These are phyloP conservation scores for Lablab purpureus DNA, from an alignment of 306 rosid genomes.

Conservation along the genomic window DNA sequence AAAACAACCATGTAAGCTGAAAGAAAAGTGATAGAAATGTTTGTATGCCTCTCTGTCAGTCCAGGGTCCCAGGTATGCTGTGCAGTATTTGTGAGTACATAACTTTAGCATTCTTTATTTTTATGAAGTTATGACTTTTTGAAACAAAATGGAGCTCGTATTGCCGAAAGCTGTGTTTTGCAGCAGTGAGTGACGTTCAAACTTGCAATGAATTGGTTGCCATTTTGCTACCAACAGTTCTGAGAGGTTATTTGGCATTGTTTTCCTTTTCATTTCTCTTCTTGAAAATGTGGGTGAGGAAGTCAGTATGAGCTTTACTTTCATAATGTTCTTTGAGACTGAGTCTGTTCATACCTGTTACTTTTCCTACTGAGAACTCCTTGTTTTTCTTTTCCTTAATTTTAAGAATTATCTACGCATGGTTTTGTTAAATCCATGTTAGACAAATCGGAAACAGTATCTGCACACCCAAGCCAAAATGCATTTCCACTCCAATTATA, in stretches of 20 bases:
- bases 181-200: conserved; percentile 13
- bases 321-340: conserved; percentile 23
- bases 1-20: conserved; percentile 29
- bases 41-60: conserved; percentile 41
- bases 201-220: conserved; percentile 21
- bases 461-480: conserved; percentile 91
- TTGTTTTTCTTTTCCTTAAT: conserved; percentile 9
- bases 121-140: conserved; percentile 25
- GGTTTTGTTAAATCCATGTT: conserved; percentile 35
- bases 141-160: conserved; percentile 28
- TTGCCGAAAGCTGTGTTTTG: conserved; percentile 9
- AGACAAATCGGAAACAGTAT: conserved; percentile 49
- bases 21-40: background rate
- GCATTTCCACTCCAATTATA: conserved; percentile 77
- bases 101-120: conserved; percentile 31
- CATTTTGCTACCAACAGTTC: conserved; percentile 35
- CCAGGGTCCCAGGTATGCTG: conserved; percentile 43
- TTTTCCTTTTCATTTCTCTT: conserved; percentile 26
- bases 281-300: background rate
- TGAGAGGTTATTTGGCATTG: conserved; percentile 1
- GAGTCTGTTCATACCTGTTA: conserved; percentile 16
- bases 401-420: conserved; percentile 21
- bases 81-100: conserved; percentile 47
- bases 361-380: conserved; percentile 29
- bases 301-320: conserved; percentile 21